Base-by-base conservation (phyloP, 495 filamentous ascomycete species). In the Daldinia childiae region DNA sequence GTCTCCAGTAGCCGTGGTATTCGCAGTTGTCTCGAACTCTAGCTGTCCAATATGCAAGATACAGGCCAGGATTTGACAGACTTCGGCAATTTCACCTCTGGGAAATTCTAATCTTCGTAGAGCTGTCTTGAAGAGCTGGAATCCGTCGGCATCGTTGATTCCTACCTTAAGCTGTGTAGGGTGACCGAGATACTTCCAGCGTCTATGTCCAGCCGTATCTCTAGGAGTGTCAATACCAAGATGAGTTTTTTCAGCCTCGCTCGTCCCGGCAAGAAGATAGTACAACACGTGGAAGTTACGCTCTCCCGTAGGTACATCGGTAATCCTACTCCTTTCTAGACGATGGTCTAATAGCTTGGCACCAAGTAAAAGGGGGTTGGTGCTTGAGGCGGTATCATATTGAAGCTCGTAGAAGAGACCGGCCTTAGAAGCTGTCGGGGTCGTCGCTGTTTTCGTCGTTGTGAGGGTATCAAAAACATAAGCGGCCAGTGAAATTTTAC, bases 41-140 rank as follows among this genome's bases (percentile, higher is more conserved):
- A 99, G 85, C 77, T 99, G 95, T 38, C 95, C 95, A 72, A 99
- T 92, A 73, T 99, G 95, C 14, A 99, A 85, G 68, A 99, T 96
- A 74, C 87, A 88, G 21, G 95, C 95, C 24, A 99, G 79, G 45
- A 98, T 88, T 79, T 98, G 95, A 77, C 95, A 99, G 63, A 98
- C 92, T 76, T 97, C 94, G 38, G 95, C 95, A 77, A 99, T 97
- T 72, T 98, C 95, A 69, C 89, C 88, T 24, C 93, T 87, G 1
- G 94, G 92, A 71, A 99, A 98, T 77, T 97, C 95, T 39, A 99
- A 86, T 77, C 97, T 98, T 51, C 95, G 83, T 58, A 99, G 82
- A 3, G 95, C 95, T 0, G 92, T 97, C 84, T 99, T 99, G 84
- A 99, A 99, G 58, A 97, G 91, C 77, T 96, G 92, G 80, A 99